Percentiles rank a stretch among this genome's conserved stretches.
phyloP scores from a whole-genome alignment of 2,329 filamentous ascomycete genomes.

The Plenodomus lindquistii region DNA sequence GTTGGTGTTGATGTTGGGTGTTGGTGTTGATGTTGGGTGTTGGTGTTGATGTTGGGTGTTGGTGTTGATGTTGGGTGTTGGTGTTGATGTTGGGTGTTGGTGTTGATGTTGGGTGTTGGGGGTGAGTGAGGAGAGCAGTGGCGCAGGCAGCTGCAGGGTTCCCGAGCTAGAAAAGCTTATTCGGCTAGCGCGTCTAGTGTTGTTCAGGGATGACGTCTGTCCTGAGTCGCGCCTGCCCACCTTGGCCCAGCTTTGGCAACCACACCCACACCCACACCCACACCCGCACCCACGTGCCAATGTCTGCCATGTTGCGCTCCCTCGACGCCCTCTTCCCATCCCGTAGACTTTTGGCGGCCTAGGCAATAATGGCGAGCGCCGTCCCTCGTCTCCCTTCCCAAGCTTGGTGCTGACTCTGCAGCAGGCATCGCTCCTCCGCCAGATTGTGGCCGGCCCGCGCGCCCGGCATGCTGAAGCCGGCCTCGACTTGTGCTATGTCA shows the following conservation, averaged over 20 bases:
- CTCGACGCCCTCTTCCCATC: neutral
- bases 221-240: neutral
- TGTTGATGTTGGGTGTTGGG: no score
- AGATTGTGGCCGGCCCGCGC: slow-evolving; percentile 88
- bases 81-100: no score
- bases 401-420: neutral
- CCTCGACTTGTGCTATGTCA: slow-evolving; percentile 95
- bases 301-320: neutral
- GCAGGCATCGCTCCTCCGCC: slow-evolving; percentile 67
- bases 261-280: no score
- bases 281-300: no score
- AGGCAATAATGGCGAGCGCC: neutral
- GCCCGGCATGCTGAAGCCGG: slow-evolving; percentile 82
- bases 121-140: neutral
- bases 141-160: slow-evolving; percentile 9
- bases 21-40: no score
- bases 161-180: slow-evolving; percentile 1
- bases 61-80: no score
- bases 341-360: neutral
- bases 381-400: neutral
- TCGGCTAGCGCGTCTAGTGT: neutral
- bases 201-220: slow-evolving; percentile 13
- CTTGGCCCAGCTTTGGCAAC: neutral
- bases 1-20: no score
- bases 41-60: no score